Conservation (phyloP, 345 rosid genomes). For the Pugionium cornutum region DNA sequence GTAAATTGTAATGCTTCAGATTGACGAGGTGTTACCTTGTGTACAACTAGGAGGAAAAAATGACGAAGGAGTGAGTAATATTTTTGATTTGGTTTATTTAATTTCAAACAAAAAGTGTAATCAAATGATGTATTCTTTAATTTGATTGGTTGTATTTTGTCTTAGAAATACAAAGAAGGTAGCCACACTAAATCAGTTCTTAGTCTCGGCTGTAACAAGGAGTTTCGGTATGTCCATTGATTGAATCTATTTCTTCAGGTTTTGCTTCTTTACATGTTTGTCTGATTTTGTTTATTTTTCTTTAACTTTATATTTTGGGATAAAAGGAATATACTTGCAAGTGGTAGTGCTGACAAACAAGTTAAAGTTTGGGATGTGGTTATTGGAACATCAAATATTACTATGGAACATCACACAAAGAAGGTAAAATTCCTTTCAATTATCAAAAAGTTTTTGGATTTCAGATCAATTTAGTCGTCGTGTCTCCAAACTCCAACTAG, state of each 20-base stretch:
- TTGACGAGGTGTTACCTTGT: conserved; percentile 83
- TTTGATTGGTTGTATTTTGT: conserved; percentile 4
- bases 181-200: conserved; percentile 91
- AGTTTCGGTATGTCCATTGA: conserved; percentile 59
- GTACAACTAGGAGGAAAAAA: conserved; percentile 70
- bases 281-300: conserved; percentile 4
- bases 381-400: conserved; percentile 58
- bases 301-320: neutral
- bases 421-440: conserved; percentile 42
- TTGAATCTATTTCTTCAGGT: neutral
- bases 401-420: conserved; percentile 71
- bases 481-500: no score
- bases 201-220: conserved; percentile 98
- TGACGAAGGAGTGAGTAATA: conserved; percentile 39
- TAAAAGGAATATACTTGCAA: conserved; percentile 80
- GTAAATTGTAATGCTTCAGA: conserved; percentile 46
- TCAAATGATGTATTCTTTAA: neutral
- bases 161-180: conserved; percentile 67
- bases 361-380: conserved; percentile 81
- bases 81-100: no score
- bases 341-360: conserved; percentile 69
- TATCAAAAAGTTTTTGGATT: no score
- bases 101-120: no score
- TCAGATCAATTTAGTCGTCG: no score
- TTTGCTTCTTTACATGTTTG: neutral